A percentile compares a stretch with the other conserved stretches of the same genome.
Evolutionary conservation across 129 eudicot genomes (phyloP).

Genomic region (Mikania micrantha): DNA sequence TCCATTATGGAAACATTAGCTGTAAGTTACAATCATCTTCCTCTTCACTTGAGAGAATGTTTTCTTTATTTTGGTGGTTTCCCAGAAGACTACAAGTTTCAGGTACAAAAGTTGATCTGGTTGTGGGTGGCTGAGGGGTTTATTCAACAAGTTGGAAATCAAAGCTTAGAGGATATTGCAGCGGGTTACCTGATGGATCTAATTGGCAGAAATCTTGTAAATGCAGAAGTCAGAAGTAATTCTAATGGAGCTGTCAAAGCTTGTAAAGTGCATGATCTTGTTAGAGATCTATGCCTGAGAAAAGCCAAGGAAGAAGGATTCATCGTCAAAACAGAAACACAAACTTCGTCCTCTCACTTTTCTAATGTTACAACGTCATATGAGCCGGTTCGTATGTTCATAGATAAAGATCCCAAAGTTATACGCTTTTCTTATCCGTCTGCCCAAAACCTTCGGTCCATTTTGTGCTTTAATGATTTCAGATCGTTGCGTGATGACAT

Average conservation of each 20-base stretch:
- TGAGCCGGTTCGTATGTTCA: too few species aligned
- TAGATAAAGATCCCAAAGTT: background rate
- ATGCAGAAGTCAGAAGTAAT: background rate
- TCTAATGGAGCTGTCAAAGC: background rate
- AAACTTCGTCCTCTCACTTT: too few species aligned
- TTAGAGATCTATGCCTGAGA: constrained; percentile 20
- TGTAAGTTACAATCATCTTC: constrained; percentile 11
- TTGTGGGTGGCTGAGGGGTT: constrained; percentile 38
- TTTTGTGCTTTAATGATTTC: background rate
- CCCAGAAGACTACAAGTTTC: background rate
- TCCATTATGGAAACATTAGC: background rate
- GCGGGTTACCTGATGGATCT: constrained; percentile 2
- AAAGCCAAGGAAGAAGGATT: background rate
- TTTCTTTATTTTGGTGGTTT: constrained; percentile 21
- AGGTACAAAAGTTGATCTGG: background rate
- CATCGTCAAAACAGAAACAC: background rate
- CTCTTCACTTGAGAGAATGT: constrained; percentile 15
- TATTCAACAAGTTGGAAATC: background rate
- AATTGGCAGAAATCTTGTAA: background rate
- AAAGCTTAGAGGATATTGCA: constrained; percentile 15
- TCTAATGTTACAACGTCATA: too few species aligned
- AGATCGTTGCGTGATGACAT: background rate
- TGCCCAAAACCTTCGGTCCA: background rate
- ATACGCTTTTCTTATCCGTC: too few species aligned
- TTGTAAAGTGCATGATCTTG: constrained; percentile 12